These are phyloP conservation scores for Russula ochroleuca DNA, from an alignment of 768 basidiomycete species.

Conservation along the genomic window DNA sequence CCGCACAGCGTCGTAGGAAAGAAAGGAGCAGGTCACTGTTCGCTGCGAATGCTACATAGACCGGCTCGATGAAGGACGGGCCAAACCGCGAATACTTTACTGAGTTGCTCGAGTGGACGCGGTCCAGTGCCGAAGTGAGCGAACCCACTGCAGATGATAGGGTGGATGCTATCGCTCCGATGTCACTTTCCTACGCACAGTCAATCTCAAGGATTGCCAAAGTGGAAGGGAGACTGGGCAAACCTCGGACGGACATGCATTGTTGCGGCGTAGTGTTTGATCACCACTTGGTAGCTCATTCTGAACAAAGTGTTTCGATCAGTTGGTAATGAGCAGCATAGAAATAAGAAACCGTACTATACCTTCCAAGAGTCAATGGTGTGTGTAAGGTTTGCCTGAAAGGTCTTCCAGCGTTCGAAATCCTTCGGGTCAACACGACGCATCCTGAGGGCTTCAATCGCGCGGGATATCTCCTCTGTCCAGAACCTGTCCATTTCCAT, in stretches of 20 bases:
- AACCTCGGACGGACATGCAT: not conserved
- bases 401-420: not conserved
- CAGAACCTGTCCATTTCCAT: not conserved
- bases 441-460: not conserved
- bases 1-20: not conserved
- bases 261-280: not conserved
- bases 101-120: not conserved
- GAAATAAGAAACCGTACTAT: not conserved
- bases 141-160: not conserved
- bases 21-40: not conserved
- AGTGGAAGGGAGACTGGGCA: not conserved
- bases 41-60: not conserved
- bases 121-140: not conserved
- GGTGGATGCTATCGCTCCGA: not conserved
- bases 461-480: not conserved
- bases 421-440: not conserved
- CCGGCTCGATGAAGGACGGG: not conserved
- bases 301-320: not conserved
- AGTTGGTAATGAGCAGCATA: no score
- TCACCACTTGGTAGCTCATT: not conserved
- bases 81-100: not conserved
- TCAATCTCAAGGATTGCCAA: not conserved
- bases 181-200: not conserved
- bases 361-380: constrained; percentile 6
- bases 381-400: not conserved